A percentile compares a stretch with the other conserved stretches of the same genome.
phyloP scores from a whole-genome alignment of 2,329 filamentous ascomycete species.

The Trichoderma hamatum region DNA sequence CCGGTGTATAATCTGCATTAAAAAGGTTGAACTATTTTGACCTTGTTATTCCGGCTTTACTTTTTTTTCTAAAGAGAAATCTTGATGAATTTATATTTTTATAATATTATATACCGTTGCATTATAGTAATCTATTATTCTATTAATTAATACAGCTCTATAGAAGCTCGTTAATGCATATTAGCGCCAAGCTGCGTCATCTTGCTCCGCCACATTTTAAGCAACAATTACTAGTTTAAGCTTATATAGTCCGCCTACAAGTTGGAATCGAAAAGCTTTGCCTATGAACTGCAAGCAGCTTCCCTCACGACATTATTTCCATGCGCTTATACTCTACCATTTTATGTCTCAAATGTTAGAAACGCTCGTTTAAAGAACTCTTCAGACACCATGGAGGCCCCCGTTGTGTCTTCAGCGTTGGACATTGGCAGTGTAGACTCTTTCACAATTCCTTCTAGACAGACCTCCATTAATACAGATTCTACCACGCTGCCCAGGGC shows the following conservation, averaged over 20 bases:
- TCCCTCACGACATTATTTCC: background rate
- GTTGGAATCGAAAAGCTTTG: background rate
- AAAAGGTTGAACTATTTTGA: too few relatives aligned
- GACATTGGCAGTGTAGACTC: background rate
- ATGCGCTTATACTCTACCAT: too few relatives aligned
- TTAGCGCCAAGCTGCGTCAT: constrained; percentile 1
- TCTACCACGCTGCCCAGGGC: background rate
- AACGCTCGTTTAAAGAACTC: background rate
- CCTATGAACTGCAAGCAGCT: background rate
- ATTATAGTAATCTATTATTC: too few relatives aligned
- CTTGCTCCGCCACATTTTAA: background rate
- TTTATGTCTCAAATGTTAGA: background rate
- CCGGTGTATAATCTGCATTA: too few relatives aligned
- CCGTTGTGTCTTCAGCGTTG: background rate
- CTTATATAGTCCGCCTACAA: background rate
- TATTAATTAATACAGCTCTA: too few relatives aligned
- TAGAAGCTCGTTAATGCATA: background rate
- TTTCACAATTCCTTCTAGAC: background rate
- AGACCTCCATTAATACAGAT: background rate
- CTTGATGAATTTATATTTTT: too few relatives aligned
- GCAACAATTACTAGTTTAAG: background rate
- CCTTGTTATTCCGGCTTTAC: too few relatives aligned
- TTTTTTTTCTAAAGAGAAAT: too few relatives aligned
- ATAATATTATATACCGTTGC: too few relatives aligned
- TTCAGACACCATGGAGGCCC: background rate